phyloP scores from a whole-genome alignment of 192 early-diverging fungal genomes.

The Irineochytrium annulatum region DNA sequence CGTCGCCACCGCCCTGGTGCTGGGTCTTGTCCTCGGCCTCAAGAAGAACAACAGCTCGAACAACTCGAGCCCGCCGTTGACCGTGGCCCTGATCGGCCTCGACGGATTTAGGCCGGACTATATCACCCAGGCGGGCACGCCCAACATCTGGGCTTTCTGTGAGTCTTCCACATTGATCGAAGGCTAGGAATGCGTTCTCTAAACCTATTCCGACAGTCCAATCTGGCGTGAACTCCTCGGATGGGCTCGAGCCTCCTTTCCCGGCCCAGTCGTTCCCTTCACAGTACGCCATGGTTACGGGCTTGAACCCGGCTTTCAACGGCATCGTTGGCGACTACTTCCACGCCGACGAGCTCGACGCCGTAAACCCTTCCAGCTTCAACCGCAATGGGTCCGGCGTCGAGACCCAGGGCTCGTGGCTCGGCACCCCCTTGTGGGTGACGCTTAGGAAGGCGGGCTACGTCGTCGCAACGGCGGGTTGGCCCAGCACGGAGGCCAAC shows the following conservation, averaged over 20 bases:
- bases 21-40: background rate
- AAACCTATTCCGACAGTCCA: background rate
- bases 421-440: slow-evolving; percentile 13
- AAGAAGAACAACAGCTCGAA: background rate
- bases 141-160: slow-evolving; percentile 5
- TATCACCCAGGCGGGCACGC: background rate
- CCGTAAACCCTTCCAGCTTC: background rate
- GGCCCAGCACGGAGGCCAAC: slow-evolving; percentile 1
- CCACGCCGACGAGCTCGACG: background rate
- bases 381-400: background rate
- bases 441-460: background rate
- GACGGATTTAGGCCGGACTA: slow-evolving; percentile 13
- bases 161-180: background rate
- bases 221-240: background rate
- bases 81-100: slow-evolving; percentile 1
- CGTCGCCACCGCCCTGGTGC: background rate
- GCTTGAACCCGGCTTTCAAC: slow-evolving; percentile 9
- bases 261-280: slow-evolving; percentile 17
- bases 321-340: slow-evolving; percentile 19
- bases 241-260: slow-evolving; percentile 1
- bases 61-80: background rate
- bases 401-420: background rate
- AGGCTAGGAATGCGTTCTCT: background rate
- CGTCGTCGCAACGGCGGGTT: background rate
- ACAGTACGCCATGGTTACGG: slow-evolving; percentile 14